A percentile compares a stretch with the other conserved stretches of the same genome.
These are phyloP conservation scores for Oryza meridionalis DNA, from an alignment of 176 grass and related monocot genomes.

Conservation along the genomic window DNA sequence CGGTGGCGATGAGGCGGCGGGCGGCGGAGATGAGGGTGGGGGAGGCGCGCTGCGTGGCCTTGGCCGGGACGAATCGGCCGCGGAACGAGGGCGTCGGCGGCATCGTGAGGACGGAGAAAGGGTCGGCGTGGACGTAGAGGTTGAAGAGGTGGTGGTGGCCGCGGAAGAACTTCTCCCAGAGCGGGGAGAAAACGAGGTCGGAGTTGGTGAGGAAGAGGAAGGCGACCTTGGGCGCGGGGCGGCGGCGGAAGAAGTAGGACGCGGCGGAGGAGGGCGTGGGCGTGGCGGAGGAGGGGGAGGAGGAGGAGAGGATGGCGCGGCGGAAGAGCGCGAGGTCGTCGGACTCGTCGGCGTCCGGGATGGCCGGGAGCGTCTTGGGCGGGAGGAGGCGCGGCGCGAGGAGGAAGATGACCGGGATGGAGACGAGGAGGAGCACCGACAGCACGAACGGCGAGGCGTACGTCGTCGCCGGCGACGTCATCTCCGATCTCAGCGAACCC, in stretches of 20 bases:
- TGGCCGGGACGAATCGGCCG: conserved; percentile 77
- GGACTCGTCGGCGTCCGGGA: conserved; percentile 82
- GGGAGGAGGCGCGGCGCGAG: conserved; percentile 74
- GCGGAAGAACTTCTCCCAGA: conserved; percentile 86
- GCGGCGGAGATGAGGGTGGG: conserved; percentile 89
- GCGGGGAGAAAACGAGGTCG: conserved; percentile 78
- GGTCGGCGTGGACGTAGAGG: conserved; percentile 91
- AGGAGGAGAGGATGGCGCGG: conserved; percentile 76
- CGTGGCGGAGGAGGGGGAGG: conserved; percentile 32
- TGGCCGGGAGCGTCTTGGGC: conserved; percentile 82
- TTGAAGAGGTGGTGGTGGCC: conserved; percentile 70
- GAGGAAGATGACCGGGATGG: conserved; percentile 72
- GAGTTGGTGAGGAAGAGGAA: conserved; percentile 92
- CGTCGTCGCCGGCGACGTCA: conserved; percentile 50
- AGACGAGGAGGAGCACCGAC: conserved; percentile 64
- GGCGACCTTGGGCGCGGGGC: conserved; percentile 66
- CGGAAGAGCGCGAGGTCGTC: conserved; percentile 96
- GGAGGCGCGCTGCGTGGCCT: conserved; percentile 85
- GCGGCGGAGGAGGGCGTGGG: conserved; percentile 28
- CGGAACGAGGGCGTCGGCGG: conserved; percentile 64
- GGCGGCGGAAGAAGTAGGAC: conserved; percentile 59
- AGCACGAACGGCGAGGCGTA: conserved; percentile 70
- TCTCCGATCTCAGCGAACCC: conserved; percentile 22
- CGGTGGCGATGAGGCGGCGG: conserved; percentile 76
- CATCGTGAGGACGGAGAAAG: conserved; percentile 48